phyloP scores from a whole-genome alignment of 2,329 filamentous ascomycete genomes.

The Diaporthe aspalathi region DNA sequence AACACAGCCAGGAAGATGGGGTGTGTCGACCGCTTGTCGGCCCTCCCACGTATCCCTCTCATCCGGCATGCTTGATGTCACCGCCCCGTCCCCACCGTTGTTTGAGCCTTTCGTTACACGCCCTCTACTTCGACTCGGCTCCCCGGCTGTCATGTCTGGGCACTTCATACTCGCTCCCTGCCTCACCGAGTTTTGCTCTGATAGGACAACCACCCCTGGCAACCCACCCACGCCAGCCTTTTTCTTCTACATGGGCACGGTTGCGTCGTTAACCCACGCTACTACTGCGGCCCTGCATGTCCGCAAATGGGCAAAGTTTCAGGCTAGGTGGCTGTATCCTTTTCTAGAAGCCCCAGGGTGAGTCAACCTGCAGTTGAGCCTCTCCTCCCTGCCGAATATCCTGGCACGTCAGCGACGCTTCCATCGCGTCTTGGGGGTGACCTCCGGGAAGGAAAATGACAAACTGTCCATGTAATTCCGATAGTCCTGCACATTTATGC shows the following conservation, averaged over 20 bases:
- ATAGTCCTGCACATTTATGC: slow-evolving; percentile 35
- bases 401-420: slow-evolving; percentile 20
- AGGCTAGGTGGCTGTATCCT: slow-evolving; percentile 21
- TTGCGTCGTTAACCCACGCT: slow-evolving; percentile 9
- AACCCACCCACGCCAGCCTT: slow-evolving; percentile 18
- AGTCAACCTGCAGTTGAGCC: slow-evolving; percentile 36
- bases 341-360: slow-evolving; percentile 34
- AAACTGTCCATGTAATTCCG: not conserved
- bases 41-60: not conserved
- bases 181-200: slow-evolving; percentile 35
- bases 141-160: slow-evolving; percentile 1
- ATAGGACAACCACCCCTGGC: slow-evolving; percentile 1
- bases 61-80: slow-evolving; percentile 32
- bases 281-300: slow-evolving; percentile 7
- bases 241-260: slow-evolving; percentile 36
- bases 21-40: not conserved
- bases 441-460: not conserved
- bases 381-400: slow-evolving; percentile 15
- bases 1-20: slow-evolving; percentile 22
- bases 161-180: not conserved
- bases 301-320: slow-evolving; percentile 35
- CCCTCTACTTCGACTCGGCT: slow-evolving; percentile 2
- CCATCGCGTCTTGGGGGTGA: slow-evolving; percentile 12
- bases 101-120: slow-evolving; percentile 22
- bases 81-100: slow-evolving; percentile 21